Evolutionary conservation across 176 grass and related monocot genomes (phyloP).

Genomic region (Luzula sylvatica): DNA sequence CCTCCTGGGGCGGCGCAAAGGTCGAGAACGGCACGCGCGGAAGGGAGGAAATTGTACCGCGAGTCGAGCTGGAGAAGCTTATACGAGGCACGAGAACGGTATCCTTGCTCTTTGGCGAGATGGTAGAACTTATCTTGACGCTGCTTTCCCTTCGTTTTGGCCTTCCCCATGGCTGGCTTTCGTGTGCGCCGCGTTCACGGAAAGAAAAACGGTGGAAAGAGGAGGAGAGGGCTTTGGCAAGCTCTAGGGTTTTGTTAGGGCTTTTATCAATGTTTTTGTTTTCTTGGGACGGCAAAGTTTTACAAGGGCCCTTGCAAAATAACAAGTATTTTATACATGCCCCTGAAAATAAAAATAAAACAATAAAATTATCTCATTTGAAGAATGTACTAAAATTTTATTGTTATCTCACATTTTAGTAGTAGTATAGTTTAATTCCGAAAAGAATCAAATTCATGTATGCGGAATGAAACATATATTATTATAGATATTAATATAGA

Average conservation of each 20-base stretch:
- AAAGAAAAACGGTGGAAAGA: background rate
- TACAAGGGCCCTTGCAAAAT: too few species aligned
- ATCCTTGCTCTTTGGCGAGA: constrained; percentile 83
- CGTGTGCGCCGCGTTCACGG: constrained; percentile 22
- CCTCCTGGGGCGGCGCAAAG: constrained; percentile 89
- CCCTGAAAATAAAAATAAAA: too few species aligned
- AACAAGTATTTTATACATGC: too few species aligned
- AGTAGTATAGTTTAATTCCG: too few species aligned
- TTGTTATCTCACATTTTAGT: too few species aligned
- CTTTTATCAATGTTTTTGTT: too few species aligned
- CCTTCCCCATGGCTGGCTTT: constrained; percentile 63
- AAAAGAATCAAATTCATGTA: too few species aligned
- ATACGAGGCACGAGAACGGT: constrained; percentile 76
- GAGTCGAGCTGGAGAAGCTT: constrained; percentile 96
- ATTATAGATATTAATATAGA: too few species aligned
- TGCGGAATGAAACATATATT: too few species aligned
- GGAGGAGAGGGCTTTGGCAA: background rate
- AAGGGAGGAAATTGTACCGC: constrained; percentile 71
- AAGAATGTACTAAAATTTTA: too few species aligned
- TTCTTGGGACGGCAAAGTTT: too few species aligned
- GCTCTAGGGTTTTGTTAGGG: constrained; percentile 16
- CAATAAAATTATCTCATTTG: too few species aligned
- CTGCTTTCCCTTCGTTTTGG: constrained; percentile 91
- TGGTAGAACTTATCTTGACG: constrained; percentile 85
- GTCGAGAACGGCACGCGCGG: constrained; percentile 69